These are phyloP conservation scores for Isatis tinctoria DNA, from an alignment of 345 rosid species.

Conservation along the genomic window DNA sequence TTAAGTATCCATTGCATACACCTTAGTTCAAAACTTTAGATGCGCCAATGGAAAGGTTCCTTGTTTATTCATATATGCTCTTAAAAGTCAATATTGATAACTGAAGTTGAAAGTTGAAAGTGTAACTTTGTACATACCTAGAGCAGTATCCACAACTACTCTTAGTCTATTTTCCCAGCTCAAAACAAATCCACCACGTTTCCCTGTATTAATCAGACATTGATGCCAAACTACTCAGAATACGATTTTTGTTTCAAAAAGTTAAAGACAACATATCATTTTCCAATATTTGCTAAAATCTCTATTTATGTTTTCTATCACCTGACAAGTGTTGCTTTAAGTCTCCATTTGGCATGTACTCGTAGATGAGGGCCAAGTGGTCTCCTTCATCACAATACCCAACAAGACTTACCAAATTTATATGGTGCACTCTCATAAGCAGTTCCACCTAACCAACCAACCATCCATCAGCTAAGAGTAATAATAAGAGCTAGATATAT, in stretches of 20 bases:
- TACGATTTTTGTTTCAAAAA: not conserved
- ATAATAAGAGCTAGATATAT: not conserved
- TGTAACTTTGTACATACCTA: constrained; percentile 23
- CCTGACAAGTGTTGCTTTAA: constrained; percentile 19
- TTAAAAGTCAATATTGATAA: not conserved
- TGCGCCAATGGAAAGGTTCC: not conserved
- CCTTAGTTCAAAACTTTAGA: not conserved
- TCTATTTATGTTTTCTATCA: not conserved
- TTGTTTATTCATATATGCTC: not conserved
- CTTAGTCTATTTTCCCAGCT: constrained; percentile 42
- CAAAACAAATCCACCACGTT: constrained; percentile 13
- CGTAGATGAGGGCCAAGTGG: constrained; percentile 36
- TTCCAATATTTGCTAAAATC: not conserved
- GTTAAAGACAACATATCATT: not conserved
- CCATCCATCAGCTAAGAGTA: not conserved
- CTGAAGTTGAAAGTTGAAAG: not conserved
- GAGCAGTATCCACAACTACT: constrained; percentile 42
- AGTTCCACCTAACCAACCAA: constrained; percentile 37
- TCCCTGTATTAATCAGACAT: constrained; percentile 1
- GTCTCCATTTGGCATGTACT: constrained; percentile 39
- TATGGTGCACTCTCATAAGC: constrained; percentile 41
- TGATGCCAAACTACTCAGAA: not conserved
- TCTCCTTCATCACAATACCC: constrained; percentile 37
- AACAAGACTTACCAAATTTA: constrained; percentile 35
- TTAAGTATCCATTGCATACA: not conserved